Evolutionary conservation across 768 basidiomycete species (phyloP).

Genomic region (Saitozyma sp.): DNA sequence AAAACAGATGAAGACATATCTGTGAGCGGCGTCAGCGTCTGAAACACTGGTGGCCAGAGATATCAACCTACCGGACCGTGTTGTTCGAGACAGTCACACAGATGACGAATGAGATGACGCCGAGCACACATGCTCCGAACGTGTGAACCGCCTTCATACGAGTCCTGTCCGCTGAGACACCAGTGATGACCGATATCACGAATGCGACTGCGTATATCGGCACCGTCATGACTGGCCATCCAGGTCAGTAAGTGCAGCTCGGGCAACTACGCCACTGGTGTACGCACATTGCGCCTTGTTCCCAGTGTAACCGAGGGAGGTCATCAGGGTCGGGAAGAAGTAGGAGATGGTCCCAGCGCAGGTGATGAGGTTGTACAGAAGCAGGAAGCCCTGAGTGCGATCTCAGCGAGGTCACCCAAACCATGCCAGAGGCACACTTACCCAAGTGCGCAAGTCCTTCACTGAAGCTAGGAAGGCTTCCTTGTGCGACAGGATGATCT

Average conservation of each 20-base stretch:
- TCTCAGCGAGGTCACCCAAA: neutral
- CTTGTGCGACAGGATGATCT: conserved; percentile 33
- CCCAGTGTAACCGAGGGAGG: conserved; percentile 25
- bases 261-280: too few relatives aligned
- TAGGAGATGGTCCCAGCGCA: conserved; percentile 47
- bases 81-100: conserved; percentile 36
- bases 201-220: conserved; percentile 49
- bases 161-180: conserved; percentile 43
- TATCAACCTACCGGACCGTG: conserved; percentile 9
- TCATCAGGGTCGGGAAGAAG: conserved; percentile 51
- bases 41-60: too few relatives aligned
- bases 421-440: conserved; percentile 6
- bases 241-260: conserved; percentile 16
- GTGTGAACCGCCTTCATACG: conserved; percentile 44
- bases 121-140: conserved; percentile 25
- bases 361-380: conserved; percentile 41
- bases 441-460: conserved; percentile 48
- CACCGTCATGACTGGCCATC: conserved; percentile 49
- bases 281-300: conserved; percentile 4
- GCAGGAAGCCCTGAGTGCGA: conserved; percentile 28
- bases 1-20: conserved; percentile 50
- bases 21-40: too few relatives aligned
- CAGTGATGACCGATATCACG: conserved; percentile 33
- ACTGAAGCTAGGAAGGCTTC: conserved; percentile 38
- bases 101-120: conserved; percentile 41